Conservation (phyloP, 116 monocot species). For the Posidonia oceanica region DNA sequence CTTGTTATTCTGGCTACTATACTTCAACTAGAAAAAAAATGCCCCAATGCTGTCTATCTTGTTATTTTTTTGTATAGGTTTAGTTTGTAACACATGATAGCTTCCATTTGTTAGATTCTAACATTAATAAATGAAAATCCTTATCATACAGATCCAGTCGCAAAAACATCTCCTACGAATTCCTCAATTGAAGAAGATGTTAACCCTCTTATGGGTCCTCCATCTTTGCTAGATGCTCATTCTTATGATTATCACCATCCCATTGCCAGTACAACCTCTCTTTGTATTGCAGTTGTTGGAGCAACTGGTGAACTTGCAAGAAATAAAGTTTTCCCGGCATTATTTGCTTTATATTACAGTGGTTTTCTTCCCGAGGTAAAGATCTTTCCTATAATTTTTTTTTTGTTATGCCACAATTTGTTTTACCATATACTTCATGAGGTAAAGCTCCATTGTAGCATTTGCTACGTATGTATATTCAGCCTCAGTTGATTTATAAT, state of each 20-base stretch:
- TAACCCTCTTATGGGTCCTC: background rate
- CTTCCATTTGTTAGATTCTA: no score
- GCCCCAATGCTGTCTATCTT: no score
- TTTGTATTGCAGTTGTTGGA: constrained; percentile 81
- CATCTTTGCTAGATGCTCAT: constrained; percentile 11
- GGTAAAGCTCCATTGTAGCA: no score
- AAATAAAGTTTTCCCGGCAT: constrained; percentile 84
- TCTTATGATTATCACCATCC: constrained; percentile 7
- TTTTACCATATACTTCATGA: no score
- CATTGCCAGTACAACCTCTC: constrained; percentile 30
- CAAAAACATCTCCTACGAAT: background rate
- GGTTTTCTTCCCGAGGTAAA: constrained; percentile 80
- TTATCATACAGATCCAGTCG: background rate
- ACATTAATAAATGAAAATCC: no score
- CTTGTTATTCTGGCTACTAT: no score
- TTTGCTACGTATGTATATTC: no score
- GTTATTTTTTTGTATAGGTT: no score
- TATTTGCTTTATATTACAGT: constrained; percentile 88
- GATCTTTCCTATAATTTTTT: background rate
- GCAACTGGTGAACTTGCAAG: constrained; percentile 88
- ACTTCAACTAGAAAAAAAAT: no score
- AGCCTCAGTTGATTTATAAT: no score
- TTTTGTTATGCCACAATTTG: no score
- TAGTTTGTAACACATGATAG: no score
- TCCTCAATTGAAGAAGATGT: constrained; percentile 1